These are phyloP conservation scores for Penicillium daleae DNA, from an alignment of 495 filamentous ascomycete genomes.

Conservation along the genomic window DNA sequence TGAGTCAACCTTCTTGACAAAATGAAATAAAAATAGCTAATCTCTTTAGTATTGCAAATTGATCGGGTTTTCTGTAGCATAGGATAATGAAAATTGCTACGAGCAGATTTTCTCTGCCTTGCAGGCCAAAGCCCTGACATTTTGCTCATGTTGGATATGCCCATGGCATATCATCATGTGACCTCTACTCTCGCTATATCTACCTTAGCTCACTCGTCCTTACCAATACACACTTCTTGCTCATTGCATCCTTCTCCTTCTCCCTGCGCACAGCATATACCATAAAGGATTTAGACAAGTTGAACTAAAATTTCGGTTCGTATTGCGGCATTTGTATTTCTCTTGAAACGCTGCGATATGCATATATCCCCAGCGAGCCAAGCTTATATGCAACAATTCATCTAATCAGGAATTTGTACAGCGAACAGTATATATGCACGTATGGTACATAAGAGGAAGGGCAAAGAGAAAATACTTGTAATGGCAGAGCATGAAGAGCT, in stretches of 20 bases:
- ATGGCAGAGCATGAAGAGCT: neutral
- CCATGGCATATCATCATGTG: neutral
- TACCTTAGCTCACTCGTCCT: neutral
- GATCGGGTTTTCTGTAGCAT: conserved; percentile 7
- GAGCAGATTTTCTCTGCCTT: neutral
- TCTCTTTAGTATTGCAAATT: conserved; percentile 9
- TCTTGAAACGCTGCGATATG: neutral
- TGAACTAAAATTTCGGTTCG: neutral
- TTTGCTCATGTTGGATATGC: neutral
- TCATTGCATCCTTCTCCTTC: neutral
- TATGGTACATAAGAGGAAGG: neutral
- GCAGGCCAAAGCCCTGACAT: neutral
- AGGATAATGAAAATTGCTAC: neutral
- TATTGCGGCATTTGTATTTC: neutral
- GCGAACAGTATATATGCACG: neutral
- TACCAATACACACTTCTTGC: neutral
- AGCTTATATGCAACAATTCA: neutral
- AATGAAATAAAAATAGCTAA: neutral
- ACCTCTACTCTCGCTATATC: neutral
- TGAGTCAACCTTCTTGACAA: conserved; percentile 4
- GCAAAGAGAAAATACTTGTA: neutral
- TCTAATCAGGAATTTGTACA: neutral
- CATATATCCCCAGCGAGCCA: neutral
- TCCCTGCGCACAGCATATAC: neutral
- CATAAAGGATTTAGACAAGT: neutral